Evolutionary conservation across 495 filamentous ascomycete species (phyloP).

Genomic region (Lophiostoma macrostomum): DNA sequence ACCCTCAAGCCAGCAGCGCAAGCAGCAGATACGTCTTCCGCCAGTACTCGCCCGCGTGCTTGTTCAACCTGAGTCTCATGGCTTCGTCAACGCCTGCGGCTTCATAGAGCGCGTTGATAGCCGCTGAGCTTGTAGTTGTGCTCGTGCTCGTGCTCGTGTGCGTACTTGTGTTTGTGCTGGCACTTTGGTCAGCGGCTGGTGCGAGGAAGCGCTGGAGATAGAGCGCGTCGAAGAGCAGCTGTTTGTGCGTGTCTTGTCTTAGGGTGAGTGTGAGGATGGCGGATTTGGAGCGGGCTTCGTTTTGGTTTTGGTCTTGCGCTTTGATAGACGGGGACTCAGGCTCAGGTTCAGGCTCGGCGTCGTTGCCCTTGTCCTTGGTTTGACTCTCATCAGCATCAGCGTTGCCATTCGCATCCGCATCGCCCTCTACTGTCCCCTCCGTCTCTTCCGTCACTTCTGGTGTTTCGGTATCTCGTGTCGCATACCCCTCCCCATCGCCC

Average conservation of each 20-base stretch:
- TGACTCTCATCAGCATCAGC: slow-evolving; percentile 23
- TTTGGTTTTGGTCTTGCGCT: too few relatives aligned
- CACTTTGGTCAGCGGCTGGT: too few relatives aligned
- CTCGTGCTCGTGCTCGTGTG: too few relatives aligned
- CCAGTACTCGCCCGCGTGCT: slow-evolving; percentile 40
- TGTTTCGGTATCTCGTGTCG: neutral
- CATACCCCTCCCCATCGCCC: neutral
- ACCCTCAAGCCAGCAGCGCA: slow-evolving; percentile 30
- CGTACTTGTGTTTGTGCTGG: too few relatives aligned
- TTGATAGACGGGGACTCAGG: neutral
- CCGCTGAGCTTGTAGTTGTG: too few relatives aligned
- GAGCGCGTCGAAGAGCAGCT: slow-evolving; percentile 73
- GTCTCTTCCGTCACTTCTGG: neutral
- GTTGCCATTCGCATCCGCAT: slow-evolving; percentile 23
- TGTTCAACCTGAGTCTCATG: slow-evolving; percentile 26
- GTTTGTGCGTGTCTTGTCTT: slow-evolving; percentile 48
- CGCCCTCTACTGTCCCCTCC: neutral
- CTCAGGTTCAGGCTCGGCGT: neutral
- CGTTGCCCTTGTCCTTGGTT: too few relatives aligned
- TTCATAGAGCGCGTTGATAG: neutral
- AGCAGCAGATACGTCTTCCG: slow-evolving; percentile 43
- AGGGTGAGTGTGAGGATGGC: too few relatives aligned
- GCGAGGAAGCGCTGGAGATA: slow-evolving; percentile 53
- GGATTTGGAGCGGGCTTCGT: too few relatives aligned
- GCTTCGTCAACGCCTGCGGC: slow-evolving; percentile 28